Base-by-base conservation (phyloP, 2,329 filamentous ascomycete genomes). In the Gyromitra esculenta region DNA sequence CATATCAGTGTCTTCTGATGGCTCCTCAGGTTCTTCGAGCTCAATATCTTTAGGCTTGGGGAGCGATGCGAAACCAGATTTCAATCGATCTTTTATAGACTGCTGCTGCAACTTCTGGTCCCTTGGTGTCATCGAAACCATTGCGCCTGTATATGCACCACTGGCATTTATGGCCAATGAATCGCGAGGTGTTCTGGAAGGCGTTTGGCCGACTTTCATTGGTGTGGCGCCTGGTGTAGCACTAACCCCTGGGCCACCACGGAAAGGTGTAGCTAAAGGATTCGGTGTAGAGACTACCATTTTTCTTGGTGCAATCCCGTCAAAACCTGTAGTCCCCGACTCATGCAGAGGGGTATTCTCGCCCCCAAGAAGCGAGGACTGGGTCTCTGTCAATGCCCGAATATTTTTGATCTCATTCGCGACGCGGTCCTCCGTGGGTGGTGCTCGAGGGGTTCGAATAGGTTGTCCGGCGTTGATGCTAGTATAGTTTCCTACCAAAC, bases 321-420 rank as follows among this genome's bases (percentile, higher is more conserved):
- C 92, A 81, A 97, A 96, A 0, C 94, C 94, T 5, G 94, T 97
- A 9, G 94, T 96, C 2, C 89, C 90, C 5, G 93, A 93, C 82
- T 97, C 92, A 74, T 94, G 89, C 9, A 99, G 87, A 56, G 93
- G 92, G 0, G 94, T 94, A 81, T 98, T 98, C 79, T 99, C 96
- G 13, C 95, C 96, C 77, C 96, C 96, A 0, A 99, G 87, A 7
- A 99, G 86, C 8, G 93, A 97, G 21, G 96, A 98, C 81, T 98
- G 92, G 0, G 95, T 98, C 82, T 97, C 92, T 0, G 94, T 98
- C 65, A 97, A 86, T 6, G 96, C 93, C 79, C 92, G 89, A 62
- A 97, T 97, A 82, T 99, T 98, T 75, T 91, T 90, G 78, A 98
- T 95, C 84, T 99, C 96, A 83, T 98, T 99, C 79, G 95, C 94